These are phyloP conservation scores for Ophiostoma triangulosporum DNA, from an alignment of 2,329 filamentous ascomycete genomes.

Conservation along the genomic window DNA sequence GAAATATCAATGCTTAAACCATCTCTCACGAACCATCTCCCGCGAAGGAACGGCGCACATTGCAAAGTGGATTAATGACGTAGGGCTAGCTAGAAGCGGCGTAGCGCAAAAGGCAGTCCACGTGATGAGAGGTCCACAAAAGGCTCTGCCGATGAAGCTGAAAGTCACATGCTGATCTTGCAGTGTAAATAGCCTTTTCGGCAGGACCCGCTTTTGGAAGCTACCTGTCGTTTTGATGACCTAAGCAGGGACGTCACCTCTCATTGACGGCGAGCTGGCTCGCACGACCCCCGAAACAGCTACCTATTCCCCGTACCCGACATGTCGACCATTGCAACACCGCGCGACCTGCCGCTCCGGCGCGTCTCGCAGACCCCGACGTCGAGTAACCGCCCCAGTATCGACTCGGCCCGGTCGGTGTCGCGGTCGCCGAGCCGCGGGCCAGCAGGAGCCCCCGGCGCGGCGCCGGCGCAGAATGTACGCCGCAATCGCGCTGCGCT, in stretches of 20 bases:
- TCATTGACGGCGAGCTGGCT: neutral
- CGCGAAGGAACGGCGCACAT: too few species aligned
- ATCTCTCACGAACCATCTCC: too few species aligned
- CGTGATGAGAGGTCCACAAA: too few species aligned
- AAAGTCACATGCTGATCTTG: slow-evolving; percentile 3
- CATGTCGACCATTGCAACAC: slow-evolving; percentile 54
- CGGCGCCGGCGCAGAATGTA: slow-evolving; percentile 17
- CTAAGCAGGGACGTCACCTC: neutral
- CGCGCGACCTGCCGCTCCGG: slow-evolving; percentile 46
- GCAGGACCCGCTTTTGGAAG: neutral
- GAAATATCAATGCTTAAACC: too few species aligned
- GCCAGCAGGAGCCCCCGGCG: slow-evolving; percentile 16
- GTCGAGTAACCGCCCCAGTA: slow-evolving; percentile 61
- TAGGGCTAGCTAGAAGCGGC: too few species aligned
- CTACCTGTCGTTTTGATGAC: neutral
- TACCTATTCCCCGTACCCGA: neutral
- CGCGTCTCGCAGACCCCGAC: slow-evolving; percentile 49
- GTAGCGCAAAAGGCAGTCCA: too few species aligned
- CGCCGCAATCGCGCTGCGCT: slow-evolving; percentile 68
- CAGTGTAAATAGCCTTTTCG: neutral
- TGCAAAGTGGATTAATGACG: too few species aligned
- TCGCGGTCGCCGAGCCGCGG: slow-evolving; percentile 39
- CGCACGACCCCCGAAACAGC: neutral
- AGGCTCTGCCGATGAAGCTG: too few species aligned
- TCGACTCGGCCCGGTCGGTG: slow-evolving; percentile 50